Evolutionary conservation across 2,329 filamentous ascomycete species (phyloP).

Genomic region (Cladophialophora psammophila): DNA sequence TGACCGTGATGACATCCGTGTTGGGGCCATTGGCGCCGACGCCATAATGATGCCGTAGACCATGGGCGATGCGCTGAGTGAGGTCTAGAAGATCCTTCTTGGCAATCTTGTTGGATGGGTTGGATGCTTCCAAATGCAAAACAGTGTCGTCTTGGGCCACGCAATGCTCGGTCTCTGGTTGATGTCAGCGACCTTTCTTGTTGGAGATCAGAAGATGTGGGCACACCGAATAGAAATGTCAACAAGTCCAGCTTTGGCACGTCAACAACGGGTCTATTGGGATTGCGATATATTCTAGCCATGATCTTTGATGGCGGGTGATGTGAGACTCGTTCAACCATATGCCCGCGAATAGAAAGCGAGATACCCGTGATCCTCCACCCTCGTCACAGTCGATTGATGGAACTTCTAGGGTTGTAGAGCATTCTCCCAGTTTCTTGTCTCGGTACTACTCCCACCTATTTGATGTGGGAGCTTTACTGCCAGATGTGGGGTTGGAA

Average conservation of each 20-base stretch:
- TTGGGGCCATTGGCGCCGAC: constrained; percentile 59
- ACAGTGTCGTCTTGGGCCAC: constrained; percentile 55
- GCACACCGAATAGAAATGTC: constrained; percentile 37
- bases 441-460: not conserved
- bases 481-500: constrained; percentile 5
- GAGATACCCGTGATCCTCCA: not conserved
- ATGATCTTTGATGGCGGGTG: constrained; percentile 11
- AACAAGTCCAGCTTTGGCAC: constrained; percentile 38
- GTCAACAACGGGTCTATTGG: constrained; percentile 29
- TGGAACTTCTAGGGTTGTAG: not conserved
- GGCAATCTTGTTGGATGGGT: constrained; percentile 62
- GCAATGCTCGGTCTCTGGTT: constrained; percentile 33
- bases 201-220: not conserved
- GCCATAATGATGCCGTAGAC: constrained; percentile 61
- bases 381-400: not conserved
- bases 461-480: constrained; percentile 5
- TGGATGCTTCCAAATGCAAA: constrained; percentile 65
- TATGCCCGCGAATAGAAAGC: constrained; percentile 4
- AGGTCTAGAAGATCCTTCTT: constrained; percentile 59
- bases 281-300: constrained; percentile 34
- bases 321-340: not conserved
- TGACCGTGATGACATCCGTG: constrained; percentile 63
- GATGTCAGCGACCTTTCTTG: not conserved
- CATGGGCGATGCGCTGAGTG: constrained; percentile 62
- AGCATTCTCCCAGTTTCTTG: not conserved